phyloP scores from a whole-genome alignment of 2,329 filamentous ascomycete species.

The Apiospora rasikravindrae region DNA sequence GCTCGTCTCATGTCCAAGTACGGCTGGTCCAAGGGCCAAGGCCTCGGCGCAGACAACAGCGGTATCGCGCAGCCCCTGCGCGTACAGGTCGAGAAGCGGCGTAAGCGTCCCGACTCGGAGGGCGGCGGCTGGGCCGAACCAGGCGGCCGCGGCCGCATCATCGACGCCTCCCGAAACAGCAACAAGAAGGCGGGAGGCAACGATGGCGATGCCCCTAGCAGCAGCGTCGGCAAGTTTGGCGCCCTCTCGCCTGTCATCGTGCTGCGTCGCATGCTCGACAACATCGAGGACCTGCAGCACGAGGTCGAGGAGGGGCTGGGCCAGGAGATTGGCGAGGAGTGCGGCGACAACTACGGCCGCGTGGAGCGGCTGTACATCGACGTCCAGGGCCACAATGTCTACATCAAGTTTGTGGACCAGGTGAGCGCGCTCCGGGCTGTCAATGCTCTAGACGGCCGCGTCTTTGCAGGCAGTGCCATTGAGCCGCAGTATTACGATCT shows the following conservation, averaged over 20 bases:
- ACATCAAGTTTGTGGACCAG: conserved; percentile 89
- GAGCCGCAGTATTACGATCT: conserved; percentile 80
- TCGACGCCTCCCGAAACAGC: conserved; percentile 63
- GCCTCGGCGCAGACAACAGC: conserved; percentile 79
- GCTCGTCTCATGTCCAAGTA: conserved; percentile 91
- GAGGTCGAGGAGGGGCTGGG: conserved; percentile 79
- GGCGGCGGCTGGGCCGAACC: conserved; percentile 78
- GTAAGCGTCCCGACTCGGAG: conserved; percentile 78
- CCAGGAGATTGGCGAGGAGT: conserved; percentile 96
- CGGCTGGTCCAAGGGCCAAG: conserved; percentile 88
- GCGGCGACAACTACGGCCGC: conserved; percentile 84
- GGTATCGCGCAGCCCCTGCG: conserved; percentile 86
- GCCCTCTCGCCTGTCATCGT: conserved; percentile 83
- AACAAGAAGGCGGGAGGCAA: conserved; percentile 20
- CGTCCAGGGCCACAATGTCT: conserved; percentile 70
- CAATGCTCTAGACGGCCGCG: conserved; percentile 83
- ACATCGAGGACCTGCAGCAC: conserved; percentile 74
- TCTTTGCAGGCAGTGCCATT: conserved; percentile 88
- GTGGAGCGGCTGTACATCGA: conserved; percentile 83
- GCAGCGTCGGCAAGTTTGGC: conserved; percentile 59
- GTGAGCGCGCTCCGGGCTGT: conserved; percentile 87
- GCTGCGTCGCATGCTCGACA: conserved; percentile 83
- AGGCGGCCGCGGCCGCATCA: conserved; percentile 75
- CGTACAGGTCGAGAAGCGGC: conserved; percentile 84
- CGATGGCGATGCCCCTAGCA: conserved; percentile 34